Evolutionary conservation across 2,329 filamentous ascomycete genomes (phyloP).

Genomic region (Sporothrix curviconia): DNA sequence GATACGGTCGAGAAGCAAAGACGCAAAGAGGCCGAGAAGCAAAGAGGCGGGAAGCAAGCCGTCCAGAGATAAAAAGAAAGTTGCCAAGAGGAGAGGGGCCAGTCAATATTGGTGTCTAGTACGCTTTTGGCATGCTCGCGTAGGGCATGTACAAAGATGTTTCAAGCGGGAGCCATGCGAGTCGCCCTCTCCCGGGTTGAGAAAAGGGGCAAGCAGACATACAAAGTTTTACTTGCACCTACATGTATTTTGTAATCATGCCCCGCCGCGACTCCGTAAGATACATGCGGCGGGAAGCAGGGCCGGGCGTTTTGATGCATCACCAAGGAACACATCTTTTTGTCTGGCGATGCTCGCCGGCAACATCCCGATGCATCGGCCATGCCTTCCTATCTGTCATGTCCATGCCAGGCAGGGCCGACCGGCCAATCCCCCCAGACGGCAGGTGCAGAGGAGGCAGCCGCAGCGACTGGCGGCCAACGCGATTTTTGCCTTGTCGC

Average conservation of each 20-base stretch:
- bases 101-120: not conserved
- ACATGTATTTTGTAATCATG: no score
- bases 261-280: not conserved
- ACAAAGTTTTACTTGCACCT: no score
- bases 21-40: no score
- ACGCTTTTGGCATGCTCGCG: not conserved
- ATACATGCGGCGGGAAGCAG: not conserved
- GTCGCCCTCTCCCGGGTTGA: not conserved
- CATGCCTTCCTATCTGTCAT: not conserved
- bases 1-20: no score
- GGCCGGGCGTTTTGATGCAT: no score
- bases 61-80: not conserved
- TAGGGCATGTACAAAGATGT: no score
- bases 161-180: not conserved
- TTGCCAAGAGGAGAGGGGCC: not conserved
- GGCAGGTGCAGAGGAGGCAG: not conserved
- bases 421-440: not conserved
- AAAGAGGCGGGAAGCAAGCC: not conserved
- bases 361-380: no score
- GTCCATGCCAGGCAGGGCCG: not conserved
- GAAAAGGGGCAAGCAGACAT: not conserved
- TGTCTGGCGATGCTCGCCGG: no score
- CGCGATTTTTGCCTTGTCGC: not conserved
- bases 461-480: no score
- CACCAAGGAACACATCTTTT: no score